Evolutionary conservation across 495 filamentous ascomycete species (phyloP).

Genomic region (Aspergillus bertholletiae): DNA sequence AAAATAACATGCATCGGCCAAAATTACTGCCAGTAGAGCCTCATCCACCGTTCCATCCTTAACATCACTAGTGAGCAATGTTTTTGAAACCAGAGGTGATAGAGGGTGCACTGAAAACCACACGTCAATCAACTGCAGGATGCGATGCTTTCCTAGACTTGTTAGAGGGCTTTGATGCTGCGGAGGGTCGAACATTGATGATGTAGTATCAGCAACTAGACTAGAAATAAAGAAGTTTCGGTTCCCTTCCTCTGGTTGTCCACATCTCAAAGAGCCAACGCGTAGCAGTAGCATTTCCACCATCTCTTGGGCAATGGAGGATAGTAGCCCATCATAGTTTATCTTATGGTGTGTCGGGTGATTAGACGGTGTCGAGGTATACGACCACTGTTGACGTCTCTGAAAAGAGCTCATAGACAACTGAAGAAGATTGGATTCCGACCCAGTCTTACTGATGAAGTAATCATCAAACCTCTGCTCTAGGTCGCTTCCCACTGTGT

Average conservation of each 20-base stretch:
- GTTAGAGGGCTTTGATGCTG: background rate
- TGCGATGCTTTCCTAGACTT: background rate
- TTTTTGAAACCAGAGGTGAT: conserved; percentile 5
- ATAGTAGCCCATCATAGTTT: conserved; percentile 1
- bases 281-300: background rate
- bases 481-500: background rate
- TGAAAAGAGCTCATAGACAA: background rate
- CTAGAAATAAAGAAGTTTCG: background rate
- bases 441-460: background rate
- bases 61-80: background rate
- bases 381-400: background rate
- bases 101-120: conserved; percentile 7
- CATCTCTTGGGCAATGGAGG: conserved; percentile 3
- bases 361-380: background rate
- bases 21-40: background rate
- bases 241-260: background rate
- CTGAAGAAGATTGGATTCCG: background rate
- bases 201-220: background rate
- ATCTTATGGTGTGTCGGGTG: background rate
- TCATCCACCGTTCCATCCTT: background rate
- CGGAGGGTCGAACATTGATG: background rate
- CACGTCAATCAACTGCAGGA: conserved; percentile 5
- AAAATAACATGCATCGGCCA: conserved; percentile 3
- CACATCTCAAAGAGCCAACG: background rate
- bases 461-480: background rate